Conservation (phyloP, 2,329 filamentous ascomycete species). For the Diplodia corticola region DNA sequence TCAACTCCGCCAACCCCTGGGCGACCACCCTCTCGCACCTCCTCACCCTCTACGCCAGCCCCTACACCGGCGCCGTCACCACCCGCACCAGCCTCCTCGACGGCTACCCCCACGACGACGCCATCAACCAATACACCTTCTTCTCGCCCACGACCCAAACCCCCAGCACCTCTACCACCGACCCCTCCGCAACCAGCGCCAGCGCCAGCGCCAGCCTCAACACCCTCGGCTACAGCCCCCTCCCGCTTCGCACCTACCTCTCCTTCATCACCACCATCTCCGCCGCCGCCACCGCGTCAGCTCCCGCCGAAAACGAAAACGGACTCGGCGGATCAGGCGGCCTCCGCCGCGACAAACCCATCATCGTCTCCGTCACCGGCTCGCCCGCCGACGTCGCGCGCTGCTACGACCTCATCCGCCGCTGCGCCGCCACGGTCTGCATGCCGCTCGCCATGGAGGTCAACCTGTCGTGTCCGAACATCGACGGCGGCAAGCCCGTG, state of each 20-base stretch:
- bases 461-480: conserved; percentile 79
- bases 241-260: conserved; percentile 61
- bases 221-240: conserved; percentile 72
- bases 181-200: conserved; percentile 26
- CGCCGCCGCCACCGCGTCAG: conserved; percentile 29
- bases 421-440: conserved; percentile 34
- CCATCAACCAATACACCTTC: conserved; percentile 65
- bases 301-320: too few species aligned
- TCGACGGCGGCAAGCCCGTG: conserved; percentile 55
- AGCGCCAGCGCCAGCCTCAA: conserved; percentile 54
- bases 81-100: conserved; percentile 67
- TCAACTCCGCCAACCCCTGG: conserved; percentile 78
- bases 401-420: conserved; percentile 57
- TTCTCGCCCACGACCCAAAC: conserved; percentile 53
- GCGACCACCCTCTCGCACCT: conserved; percentile 67
- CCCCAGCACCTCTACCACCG: background rate
- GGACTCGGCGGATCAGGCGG: too few species aligned
- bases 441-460: conserved; percentile 69
- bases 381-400: conserved; percentile 56
- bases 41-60: conserved; percentile 58
- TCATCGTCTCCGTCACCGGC: conserved; percentile 73
- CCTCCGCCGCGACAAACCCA: conserved; percentile 50
- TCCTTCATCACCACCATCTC: conserved; percentile 53
- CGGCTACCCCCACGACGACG: conserved; percentile 64
- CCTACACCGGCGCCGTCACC: conserved; percentile 71